Conservation (phyloP, 192 early-diverging fungal genomes). For the Backusella sp. region DNA sequence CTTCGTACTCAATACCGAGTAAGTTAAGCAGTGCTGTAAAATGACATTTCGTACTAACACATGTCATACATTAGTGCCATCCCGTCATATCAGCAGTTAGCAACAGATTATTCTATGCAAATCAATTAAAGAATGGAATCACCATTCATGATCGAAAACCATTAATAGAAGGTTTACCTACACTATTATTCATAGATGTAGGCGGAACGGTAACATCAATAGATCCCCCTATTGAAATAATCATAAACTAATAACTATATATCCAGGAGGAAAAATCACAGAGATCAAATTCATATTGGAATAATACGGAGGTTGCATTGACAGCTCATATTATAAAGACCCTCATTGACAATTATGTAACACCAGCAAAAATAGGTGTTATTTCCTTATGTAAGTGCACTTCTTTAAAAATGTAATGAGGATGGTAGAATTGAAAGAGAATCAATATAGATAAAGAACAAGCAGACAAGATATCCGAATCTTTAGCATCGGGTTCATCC, state of each 20-base stretch:
- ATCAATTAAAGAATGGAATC: conserved; percentile 46
- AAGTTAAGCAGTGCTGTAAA: not conserved
- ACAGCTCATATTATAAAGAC: conserved; percentile 40
- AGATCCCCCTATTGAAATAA: no score
- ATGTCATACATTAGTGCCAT: conserved; percentile 50
- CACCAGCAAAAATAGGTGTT: conserved; percentile 57
- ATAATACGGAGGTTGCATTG: conserved; percentile 50
- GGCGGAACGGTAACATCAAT: conserved; percentile 29
- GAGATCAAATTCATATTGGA: conserved; percentile 53
- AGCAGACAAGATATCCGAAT: conserved; percentile 45
- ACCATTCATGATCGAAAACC: conserved; percentile 33
- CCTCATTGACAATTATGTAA: conserved; percentile 44
- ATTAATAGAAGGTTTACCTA: conserved; percentile 48
- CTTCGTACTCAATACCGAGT: conserved; percentile 72
- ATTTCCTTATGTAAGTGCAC: conserved; percentile 64
- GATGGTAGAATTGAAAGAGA: not conserved
- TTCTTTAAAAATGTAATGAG: not conserved
- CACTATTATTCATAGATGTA: conserved; percentile 59
- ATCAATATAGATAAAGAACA: conserved; percentile 59
- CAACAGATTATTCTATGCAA: conserved; percentile 64
- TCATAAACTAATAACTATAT: not conserved
- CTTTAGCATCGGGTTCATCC: conserved; percentile 16
- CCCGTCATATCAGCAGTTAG: conserved; percentile 58
- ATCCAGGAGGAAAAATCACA: conserved; percentile 42
- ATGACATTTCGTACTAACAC: not conserved